A percentile compares a stretch with the other conserved stretches of the same genome.
These are phyloP conservation scores for Penicillium steckii DNA, from an alignment of 495 filamentous ascomycete species.

Conservation along the genomic window DNA sequence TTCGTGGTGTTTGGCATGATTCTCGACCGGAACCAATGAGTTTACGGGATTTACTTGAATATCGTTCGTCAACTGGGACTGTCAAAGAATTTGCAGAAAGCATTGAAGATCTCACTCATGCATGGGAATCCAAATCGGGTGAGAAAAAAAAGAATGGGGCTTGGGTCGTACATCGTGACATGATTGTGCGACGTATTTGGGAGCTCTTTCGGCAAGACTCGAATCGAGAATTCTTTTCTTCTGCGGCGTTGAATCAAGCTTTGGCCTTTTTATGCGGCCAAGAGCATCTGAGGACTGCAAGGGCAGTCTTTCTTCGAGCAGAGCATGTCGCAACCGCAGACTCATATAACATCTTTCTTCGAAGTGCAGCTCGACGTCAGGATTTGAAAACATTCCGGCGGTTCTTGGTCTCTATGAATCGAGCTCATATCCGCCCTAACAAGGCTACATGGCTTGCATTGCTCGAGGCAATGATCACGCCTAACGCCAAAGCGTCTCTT, in stretches of 20 bases:
- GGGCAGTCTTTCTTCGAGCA: slow-evolving; percentile 26
- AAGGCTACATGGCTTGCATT: slow-evolving; percentile 45
- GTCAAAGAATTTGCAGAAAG: slow-evolving; percentile 35
- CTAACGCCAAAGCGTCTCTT: slow-evolving; percentile 30
- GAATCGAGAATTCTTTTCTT: slow-evolving; percentile 30
- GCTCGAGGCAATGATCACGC: slow-evolving; percentile 30
- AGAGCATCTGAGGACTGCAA: slow-evolving; percentile 26
- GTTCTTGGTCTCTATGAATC: slow-evolving; percentile 34
- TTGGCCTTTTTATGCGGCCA: slow-evolving; percentile 36
- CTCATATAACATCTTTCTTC: slow-evolving; percentile 47
- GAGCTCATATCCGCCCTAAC: slow-evolving; percentile 36
- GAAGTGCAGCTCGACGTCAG: slow-evolving; percentile 32
- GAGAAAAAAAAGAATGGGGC: background rate
- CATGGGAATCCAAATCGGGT: background rate
- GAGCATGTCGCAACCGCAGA: slow-evolving; percentile 39
- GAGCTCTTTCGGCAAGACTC: slow-evolving; percentile 24
- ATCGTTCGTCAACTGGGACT: slow-evolving; percentile 6
- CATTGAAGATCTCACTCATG: slow-evolving; percentile 32
- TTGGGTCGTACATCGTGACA: background rate
- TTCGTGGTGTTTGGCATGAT: slow-evolving; percentile 36
- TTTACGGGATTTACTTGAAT: slow-evolving; percentile 12
- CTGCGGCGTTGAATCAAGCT: slow-evolving; percentile 41
- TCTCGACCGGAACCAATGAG: background rate
- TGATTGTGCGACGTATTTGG: slow-evolving; percentile 17
- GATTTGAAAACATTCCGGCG: slow-evolving; percentile 32